Evolutionary conservation across 1,139 yeast genomes (phyloP).

Genomic region (Williopsis jadinii): DNA sequence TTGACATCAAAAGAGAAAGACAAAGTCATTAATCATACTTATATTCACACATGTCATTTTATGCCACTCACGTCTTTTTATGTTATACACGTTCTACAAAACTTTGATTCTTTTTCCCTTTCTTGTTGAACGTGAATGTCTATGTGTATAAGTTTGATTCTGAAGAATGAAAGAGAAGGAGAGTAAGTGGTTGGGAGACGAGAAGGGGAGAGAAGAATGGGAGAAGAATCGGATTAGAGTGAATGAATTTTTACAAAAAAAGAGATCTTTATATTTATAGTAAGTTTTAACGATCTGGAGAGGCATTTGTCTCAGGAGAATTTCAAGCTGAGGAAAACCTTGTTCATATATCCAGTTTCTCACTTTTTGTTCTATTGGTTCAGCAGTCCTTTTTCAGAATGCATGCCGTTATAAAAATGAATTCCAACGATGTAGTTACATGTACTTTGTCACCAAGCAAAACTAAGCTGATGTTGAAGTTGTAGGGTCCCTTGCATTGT

Average conservation of each 20-base stretch:
- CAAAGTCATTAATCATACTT: slow-evolving; percentile 1
- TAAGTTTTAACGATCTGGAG: slow-evolving; percentile 1
- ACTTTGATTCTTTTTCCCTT: background rate
- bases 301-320: background rate
- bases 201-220: too few relatives aligned
- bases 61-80: slow-evolving; percentile 1
- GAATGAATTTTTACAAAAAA: too few relatives aligned
- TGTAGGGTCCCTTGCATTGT: too few relatives aligned
- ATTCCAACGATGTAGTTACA: too few relatives aligned
- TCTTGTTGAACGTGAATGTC: slow-evolving; percentile 1
- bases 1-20: background rate
- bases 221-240: background rate
- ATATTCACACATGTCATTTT: slow-evolving; percentile 1
- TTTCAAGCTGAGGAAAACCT: slow-evolving; percentile 2
- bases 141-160: background rate
- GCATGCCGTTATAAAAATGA: too few relatives aligned
- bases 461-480: too few relatives aligned
- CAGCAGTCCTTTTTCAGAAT: background rate
- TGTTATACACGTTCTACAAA: background rate
- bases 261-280: slow-evolving; percentile 6
- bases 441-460: too few relatives aligned
- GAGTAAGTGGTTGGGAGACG: background rate
- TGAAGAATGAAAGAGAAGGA: background rate
- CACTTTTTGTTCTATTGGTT: background rate
- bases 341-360: slow-evolving; percentile 8